Base-by-base conservation (phyloP, 1,139 yeast species). In the Taphrina deformans region DNA sequence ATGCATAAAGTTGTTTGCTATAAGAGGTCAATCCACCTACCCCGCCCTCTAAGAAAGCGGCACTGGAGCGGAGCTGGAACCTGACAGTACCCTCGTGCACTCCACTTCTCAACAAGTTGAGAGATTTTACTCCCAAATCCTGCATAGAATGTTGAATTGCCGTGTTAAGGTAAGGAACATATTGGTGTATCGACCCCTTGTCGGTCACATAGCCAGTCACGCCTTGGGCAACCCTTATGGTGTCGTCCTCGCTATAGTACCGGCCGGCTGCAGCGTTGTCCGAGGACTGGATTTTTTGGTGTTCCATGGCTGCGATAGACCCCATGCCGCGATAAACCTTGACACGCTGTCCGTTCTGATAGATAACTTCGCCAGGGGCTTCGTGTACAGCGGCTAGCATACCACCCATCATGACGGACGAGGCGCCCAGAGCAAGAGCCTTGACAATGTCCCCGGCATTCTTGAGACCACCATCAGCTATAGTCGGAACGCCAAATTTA, bases 311-410 rank as follows among this genome's bases (percentile, higher is more conserved):
- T 77, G 92, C 99, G 73, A 93, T 87, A 44, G 99, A 93, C 72
- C 99, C 99, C 99, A 93, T 93, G 82, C 99, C 99, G 82, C 99
- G 88, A 84, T 93, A 93, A 70, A 91, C 80, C 84, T 93, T 93
- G 78, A 95, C 85, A 80, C 99, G 88, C 83, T 95, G 88, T 76
- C 99, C 99, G 75, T 93, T 99, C 76, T 96, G 86, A 86, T 86
- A 93, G 80, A 89, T 93, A 82, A 92, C 93, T 73, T 89, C 92
- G 79, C 99, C 99, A 73, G 99, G 99, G 69, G 98, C 88, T 82
- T 93, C 99, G 69, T 95, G 79, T 68, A 99, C 93, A 81, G 99
- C 99, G 69, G 99, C 99, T 74, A 93, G 84, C 83, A 93, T 87
- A 80, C 98, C 96, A 76, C 99, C 99, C 99, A 93, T 95, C 99